Evolutionary conservation across 2,329 filamentous ascomycete species (phyloP), one percentile per base, ranked within the genome.

Genomic region (Cordyceps cateniannulata): DNA sequence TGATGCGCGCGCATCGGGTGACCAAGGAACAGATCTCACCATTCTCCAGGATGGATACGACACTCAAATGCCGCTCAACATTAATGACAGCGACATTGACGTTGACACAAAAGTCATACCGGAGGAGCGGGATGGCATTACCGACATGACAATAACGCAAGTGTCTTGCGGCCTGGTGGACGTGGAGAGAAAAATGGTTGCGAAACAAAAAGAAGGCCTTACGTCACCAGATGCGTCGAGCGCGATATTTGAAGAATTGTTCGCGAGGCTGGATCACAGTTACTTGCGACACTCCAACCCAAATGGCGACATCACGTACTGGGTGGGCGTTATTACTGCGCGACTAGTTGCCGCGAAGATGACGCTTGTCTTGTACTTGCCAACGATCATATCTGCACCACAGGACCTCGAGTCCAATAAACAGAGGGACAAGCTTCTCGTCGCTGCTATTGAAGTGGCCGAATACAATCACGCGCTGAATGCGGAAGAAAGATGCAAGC

Each of bases 1-100:
- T 1, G 86, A 89, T 63, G 74, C 83, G 9, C 77, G 82, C n/a
- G 78, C 81, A 0, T 81, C 84, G 3, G 84, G 86, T 63, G 81
- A 85, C 29, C 81, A 84, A 48, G 84, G 83, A 1, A 79, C 78
- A 3, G 80, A 78, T 22, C 69, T 82, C 20, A 78, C 73, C 1
- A 77, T 84, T 1, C 68, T 75, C 1, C 71, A 76, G 14, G 69
- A 72, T 9, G 75, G 72, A 7, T 83, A 79, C 44, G 82, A 86
- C 63, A 85, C 83, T 0, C 75, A 75, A 44, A 70, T 81, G 5
- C 84, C 85, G 0, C 69, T 81, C 8, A 86, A 86, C 64, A 73
- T 87, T 62, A 84, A 86, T 66, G 83, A 85, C 61, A 63, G 65
- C 1, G 82, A 84, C 58, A 72, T 84, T 32, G 70, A 67, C 9